Evolutionary conservation across 2,329 filamentous ascomycete species (phyloP), one percentile per base, ranked within the genome.

Genomic region (Colletotrichum sp.): DNA sequence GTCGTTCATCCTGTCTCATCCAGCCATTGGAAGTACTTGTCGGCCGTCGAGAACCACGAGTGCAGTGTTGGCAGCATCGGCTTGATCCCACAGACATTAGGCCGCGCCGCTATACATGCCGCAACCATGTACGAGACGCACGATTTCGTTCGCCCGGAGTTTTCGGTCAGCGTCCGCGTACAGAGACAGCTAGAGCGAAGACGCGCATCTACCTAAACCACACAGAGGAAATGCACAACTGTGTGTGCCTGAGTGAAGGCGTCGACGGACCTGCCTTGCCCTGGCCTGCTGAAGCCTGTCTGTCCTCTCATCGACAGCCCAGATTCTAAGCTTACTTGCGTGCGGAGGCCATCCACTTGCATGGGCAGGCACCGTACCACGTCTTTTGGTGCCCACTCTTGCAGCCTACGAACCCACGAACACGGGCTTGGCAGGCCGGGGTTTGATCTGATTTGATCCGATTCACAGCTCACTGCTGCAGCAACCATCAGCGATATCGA

Each of bases 291-390:
- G 34, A 43, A 43, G 61, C n/a, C 48, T 57, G 43, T 36, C 55
- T 32, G 14, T 16, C 52, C 30, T 68, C 34, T 55, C 30, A 61
- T 71, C 65, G 59, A 65, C 43, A 68, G 70, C 59, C 64, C 70
- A 73, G 70, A 65, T 68, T 68, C 68, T 71, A 75, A 75, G 73
- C 73, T 75, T 75, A 75, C 73, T 73, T 73, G 73, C 55, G 64
- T 69, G 70, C 60, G 64, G 70, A 75, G 64, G 43, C 5, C 65
- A 65, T 24, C 28, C 48, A 59, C 43, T 18, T 73, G 48, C 70
- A 69, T 68, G 63, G 65, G 34, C 64, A 75, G 57, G 69, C 64
- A 63, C 64, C 30, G 57, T 68, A 60, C 70, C 66, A 65, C 70
- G 52, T 69, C 30, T 60, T 36, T 30, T 36, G 16, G 57, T 71